phyloP scores from a whole-genome alignment of 768 basidiomycete species.

The Psilocybe subaeruginosa region DNA sequence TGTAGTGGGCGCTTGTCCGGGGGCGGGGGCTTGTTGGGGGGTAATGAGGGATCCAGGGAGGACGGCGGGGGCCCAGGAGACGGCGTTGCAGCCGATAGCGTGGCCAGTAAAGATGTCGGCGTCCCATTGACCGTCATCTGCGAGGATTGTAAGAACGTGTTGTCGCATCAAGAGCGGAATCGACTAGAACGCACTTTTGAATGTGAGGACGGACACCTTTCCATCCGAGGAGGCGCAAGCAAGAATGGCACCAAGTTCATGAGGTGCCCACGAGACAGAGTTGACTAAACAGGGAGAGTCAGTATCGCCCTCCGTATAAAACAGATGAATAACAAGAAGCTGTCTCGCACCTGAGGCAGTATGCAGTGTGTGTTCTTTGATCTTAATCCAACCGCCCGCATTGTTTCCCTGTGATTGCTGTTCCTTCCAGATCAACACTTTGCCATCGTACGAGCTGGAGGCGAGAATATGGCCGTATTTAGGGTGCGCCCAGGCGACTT shows the following conservation, averaged over 20 bases:
- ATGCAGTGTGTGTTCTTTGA: constrained; percentile 95
- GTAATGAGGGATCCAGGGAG: constrained; percentile 84
- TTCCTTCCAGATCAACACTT: constrained; percentile 98
- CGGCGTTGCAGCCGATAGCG: constrained; percentile 94
- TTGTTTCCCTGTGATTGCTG: constrained; percentile 60
- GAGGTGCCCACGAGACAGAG: constrained; percentile 98
- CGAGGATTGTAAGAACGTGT: neutral
- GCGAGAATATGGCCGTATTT: constrained; percentile 97
- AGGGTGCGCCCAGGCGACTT: constrained; percentile 97
- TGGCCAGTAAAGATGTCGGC: constrained; percentile 95
- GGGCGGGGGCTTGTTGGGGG: constrained; percentile 55
- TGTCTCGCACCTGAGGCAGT: constrained; percentile 77
- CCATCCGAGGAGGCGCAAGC: constrained; percentile 98
- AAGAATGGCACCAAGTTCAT: constrained; percentile 94
- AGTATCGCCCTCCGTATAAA: neutral
- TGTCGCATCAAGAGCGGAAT: neutral
- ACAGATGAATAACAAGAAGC: neutral
- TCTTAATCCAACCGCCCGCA: constrained; percentile 81
- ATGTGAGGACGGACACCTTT: constrained; percentile 93
- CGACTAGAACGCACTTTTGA: constrained; percentile 76
- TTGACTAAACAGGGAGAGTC: constrained; percentile 64
- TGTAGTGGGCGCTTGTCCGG: constrained; percentile 45
- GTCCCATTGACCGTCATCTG: constrained; percentile 97
- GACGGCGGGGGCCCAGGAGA: constrained; percentile 95
- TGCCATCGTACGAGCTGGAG: constrained; percentile 98